Evolutionary conservation across 352 stramenopile genomes (phyloP), one percentile per base, ranked within the genome.

Genomic region (Pythium utonaiense): DNA sequence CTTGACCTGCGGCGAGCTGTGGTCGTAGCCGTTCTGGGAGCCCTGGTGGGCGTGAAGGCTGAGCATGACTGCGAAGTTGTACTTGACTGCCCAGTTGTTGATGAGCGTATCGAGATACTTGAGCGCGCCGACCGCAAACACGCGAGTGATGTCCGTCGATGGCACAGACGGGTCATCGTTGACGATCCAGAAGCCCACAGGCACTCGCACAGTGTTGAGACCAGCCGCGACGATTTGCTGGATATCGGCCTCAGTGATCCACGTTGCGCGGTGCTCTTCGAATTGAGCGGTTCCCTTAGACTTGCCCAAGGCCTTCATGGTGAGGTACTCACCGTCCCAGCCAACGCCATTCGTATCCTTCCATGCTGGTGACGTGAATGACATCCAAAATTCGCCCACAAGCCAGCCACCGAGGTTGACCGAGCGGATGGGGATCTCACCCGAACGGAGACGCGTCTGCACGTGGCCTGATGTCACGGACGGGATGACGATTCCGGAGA

Each of bases 151-250:
- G 4, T 53, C 41, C 3, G 21, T 48, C 1, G 13, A 6, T 14
- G 25, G 13, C 55, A 31, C 48, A 22, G 45, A 27, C 0, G 33
- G 9, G n/a, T 73, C 57, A 24, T 67, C 58, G 45, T 64, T 67
- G 5, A 77, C 56, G 51, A 89, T 88, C 76, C 78, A 91, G 64
- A 77, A 76, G 6, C 73, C 69, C 24, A 88, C 48, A 9, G 81
- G 73, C 9, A 67, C 60, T 17, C 60, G 60, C 28, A 67, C 60
- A 1, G 53, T 62, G 53, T 67, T 67, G 38, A 67, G 84, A 62
- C 73, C 73, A 6, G 33, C 40, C 9, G 51, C 36, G 25, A 64
- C 63, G 25, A 91, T 60, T 28, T 67, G 52, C 5, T 51, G 13
- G 19, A 91, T 66, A 62, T 91, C 81, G 1, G 57, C 24, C 40